Percentiles rank a stretch among this genome's conserved stretches.
phyloP scores from a whole-genome alignment of 1,139 yeast genomes.

The Kluyveromyces sp. region DNA sequence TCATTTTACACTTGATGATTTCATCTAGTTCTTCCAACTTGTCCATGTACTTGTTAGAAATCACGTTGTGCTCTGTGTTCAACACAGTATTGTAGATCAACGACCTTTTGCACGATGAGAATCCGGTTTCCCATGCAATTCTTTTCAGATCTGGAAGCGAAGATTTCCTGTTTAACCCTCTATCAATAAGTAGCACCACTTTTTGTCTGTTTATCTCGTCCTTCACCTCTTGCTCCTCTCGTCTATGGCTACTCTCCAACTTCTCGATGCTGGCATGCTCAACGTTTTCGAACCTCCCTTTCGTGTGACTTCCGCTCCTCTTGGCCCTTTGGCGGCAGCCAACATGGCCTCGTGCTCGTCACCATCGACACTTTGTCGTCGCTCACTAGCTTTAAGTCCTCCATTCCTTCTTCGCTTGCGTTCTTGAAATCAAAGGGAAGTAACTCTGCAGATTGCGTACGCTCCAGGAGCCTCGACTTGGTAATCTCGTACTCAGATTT shows the following conservation, averaged over 20 bases:
- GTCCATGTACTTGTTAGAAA: slow-evolving; percentile 26
- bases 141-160: slow-evolving; percentile 35
- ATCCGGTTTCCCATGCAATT: slow-evolving; percentile 35
- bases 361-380: slow-evolving; percentile 35
- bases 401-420: slow-evolving; percentile 36
- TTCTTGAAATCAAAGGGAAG: slow-evolving; percentile 32
- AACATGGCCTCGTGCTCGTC: slow-evolving; percentile 41
- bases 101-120: slow-evolving; percentile 31
- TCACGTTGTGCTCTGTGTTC: slow-evolving; percentile 21
- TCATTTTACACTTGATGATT: slow-evolving; percentile 23
- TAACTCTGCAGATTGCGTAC: slow-evolving; percentile 31
- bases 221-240: slow-evolving; percentile 26
- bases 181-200: slow-evolving; percentile 22
- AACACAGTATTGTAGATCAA: slow-evolving; percentile 28
- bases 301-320: slow-evolving; percentile 38
- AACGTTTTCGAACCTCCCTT: slow-evolving; percentile 36
- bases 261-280: slow-evolving; percentile 33
- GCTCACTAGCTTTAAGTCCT: slow-evolving; percentile 41
- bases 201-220: slow-evolving; percentile 32
- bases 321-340: slow-evolving; percentile 43
- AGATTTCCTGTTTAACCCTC: slow-evolving; percentile 30
- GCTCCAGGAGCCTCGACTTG: slow-evolving; percentile 31
- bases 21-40: slow-evolving; percentile 24
- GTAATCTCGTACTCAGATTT: slow-evolving; percentile 32
- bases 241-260: slow-evolving; percentile 27